phyloP scores from a whole-genome alignment of 805 yeast species.

The Millerozyma miso region DNA sequence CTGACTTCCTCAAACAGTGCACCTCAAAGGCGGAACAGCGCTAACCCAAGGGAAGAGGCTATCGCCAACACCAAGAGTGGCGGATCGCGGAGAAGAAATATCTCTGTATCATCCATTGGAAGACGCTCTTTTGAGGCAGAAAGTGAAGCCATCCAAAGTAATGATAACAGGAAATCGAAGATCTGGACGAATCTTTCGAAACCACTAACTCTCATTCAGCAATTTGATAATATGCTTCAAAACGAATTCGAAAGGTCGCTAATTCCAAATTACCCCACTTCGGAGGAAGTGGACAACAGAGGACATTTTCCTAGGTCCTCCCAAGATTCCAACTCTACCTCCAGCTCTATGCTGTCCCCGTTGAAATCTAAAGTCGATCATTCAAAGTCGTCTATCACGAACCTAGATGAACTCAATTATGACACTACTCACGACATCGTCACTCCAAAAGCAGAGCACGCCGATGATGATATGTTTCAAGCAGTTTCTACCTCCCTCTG shows the following conservation, averaged over 20 bases:
- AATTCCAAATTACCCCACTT: constrained; percentile 3
- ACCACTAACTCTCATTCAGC: constrained; percentile 60
- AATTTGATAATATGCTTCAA: constrained; percentile 62
- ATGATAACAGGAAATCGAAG: constrained; percentile 4
- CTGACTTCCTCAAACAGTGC: constrained; percentile 2
- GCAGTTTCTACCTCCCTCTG: constrained; percentile 39
- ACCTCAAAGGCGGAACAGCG: constrained; percentile 14
- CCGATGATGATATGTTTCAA: constrained; percentile 35
- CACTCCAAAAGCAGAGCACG: background rate
- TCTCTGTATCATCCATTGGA: constrained; percentile 7
- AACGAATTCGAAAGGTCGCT: constrained; percentile 56
- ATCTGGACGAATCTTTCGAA: constrained; percentile 39
- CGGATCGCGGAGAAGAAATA: constrained; percentile 15
- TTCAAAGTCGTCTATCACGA: constrained; percentile 7
- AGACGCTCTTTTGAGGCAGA: background rate
- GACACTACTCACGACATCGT: background rate
- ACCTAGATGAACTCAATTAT: background rate
- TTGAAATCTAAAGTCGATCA: constrained; percentile 14
- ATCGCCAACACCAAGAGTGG: constrained; percentile 26
- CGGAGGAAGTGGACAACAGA: background rate
- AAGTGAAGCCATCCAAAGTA: background rate
- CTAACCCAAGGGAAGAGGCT: constrained; percentile 26
- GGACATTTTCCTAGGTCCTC: constrained; percentile 13
- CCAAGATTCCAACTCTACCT: constrained; percentile 23
- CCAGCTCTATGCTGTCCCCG: constrained; percentile 22